Conservation (phyloP, 2,329 filamentous ascomycete species). For the Colletotrichum paranaense region DNA sequence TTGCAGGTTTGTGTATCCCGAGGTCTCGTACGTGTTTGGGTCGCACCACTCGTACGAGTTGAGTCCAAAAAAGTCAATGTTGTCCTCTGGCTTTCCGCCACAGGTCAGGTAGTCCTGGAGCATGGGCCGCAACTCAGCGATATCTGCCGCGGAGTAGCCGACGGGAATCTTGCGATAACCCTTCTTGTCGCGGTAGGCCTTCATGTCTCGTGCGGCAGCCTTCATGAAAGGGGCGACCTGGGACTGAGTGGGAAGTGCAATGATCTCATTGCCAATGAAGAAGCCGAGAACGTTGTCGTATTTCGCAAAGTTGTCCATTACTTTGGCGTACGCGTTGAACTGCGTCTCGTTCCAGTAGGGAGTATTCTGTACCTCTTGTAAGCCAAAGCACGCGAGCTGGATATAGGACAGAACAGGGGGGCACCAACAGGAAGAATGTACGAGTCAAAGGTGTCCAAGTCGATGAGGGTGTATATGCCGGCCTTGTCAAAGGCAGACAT, state of each 20-base stretch:
- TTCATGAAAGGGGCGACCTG: constrained; percentile 84
- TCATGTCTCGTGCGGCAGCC: constrained; percentile 83
- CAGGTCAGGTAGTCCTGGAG: constrained; percentile 82
- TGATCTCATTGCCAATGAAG: constrained; percentile 90
- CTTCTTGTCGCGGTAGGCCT: constrained; percentile 81
- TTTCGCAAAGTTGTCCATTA: constrained; percentile 81
- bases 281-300: constrained; percentile 87
- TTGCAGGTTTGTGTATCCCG: constrained; percentile 79
- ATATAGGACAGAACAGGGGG: background rate
- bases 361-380: constrained; percentile 53
- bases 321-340: constrained; percentile 73
- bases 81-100: constrained; percentile 74
- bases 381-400: background rate
- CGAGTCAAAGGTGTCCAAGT: constrained; percentile 81
- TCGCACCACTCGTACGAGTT: constrained; percentile 90
- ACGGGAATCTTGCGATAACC: constrained; percentile 84
- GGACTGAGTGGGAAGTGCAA: constrained; percentile 70
- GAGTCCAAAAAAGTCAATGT: constrained; percentile 84
- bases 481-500: constrained; percentile 84
- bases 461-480: constrained; percentile 86
- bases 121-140: constrained; percentile 73
- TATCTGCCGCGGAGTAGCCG: constrained; percentile 90
- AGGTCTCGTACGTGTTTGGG: constrained; percentile 63
- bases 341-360: constrained; percentile 81
- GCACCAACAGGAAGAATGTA: constrained; percentile 71